Conservation (phyloP, 208 protist genomes). For the Porcisia deanei region DNA sequence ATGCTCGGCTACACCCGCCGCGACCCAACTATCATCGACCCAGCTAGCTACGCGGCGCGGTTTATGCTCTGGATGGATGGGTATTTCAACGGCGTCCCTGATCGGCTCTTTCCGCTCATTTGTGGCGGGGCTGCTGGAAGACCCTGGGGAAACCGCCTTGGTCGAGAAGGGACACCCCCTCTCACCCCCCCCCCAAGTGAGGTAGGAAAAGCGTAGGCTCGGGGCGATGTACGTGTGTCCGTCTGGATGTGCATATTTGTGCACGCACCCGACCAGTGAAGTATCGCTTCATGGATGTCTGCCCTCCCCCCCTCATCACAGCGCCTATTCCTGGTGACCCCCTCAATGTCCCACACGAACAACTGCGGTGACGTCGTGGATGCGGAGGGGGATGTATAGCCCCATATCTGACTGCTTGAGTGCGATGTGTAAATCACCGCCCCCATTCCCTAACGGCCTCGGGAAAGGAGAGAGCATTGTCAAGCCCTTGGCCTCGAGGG, state of each 20-base stretch:
- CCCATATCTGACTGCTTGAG: background rate
- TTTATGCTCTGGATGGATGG: constrained; percentile 71
- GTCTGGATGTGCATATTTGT: background rate
- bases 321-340: background rate
- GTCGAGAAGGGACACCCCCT: background rate
- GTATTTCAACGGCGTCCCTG: constrained; percentile 81
- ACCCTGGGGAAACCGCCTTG: constrained; percentile 5
- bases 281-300: background rate
- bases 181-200: background rate
- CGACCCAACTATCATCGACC: constrained; percentile 85
- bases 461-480: background rate
- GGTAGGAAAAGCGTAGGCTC: background rate
- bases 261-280: background rate
- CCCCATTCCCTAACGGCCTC: background rate
- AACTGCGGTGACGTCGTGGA: background rate
- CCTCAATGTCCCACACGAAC: background rate
- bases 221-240: background rate
- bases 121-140: constrained; percentile 10
- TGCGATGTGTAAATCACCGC: background rate
- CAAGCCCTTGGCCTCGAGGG: background rate
- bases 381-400: background rate
- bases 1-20: constrained; percentile 54
- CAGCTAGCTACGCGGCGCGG: constrained; percentile 57
- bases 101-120: constrained; percentile 40
- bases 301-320: background rate